These are phyloP conservation scores for Chaetoscypha palmicola DNA, from an alignment of 2,329 filamentous ascomycete genomes.

Conservation along the genomic window DNA sequence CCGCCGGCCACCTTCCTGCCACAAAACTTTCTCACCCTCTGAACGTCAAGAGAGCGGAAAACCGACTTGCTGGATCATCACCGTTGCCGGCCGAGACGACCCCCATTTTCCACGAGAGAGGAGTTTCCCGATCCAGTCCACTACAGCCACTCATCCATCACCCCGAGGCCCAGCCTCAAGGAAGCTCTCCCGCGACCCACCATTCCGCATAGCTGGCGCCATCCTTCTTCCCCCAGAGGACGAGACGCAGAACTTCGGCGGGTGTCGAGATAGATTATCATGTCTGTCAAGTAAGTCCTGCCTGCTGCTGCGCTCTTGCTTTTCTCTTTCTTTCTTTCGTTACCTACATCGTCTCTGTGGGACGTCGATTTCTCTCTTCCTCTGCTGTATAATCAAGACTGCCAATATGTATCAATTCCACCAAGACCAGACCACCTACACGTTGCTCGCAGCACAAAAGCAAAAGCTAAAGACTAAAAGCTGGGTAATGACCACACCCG, in stretches of 20 bases:
- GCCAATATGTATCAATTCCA: slow-evolving; percentile 28
- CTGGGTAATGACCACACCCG: slow-evolving; percentile 87
- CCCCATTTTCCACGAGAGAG: neutral
- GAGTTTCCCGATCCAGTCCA: too few species aligned
- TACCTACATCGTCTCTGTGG: neutral
- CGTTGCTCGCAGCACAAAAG: slow-evolving; percentile 24
- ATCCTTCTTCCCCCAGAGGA: neutral
- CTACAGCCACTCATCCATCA: slow-evolving; percentile 2
- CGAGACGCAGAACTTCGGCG: neutral
- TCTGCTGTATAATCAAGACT: too few species aligned
- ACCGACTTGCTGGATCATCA: too few species aligned
- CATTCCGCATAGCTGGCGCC: slow-evolving; percentile 5
- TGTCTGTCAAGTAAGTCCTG: slow-evolving; percentile 9
- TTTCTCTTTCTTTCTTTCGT: neutral
- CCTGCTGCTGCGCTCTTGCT: neutral
- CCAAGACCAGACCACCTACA: slow-evolving; percentile 28
- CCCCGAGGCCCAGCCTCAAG: slow-evolving; percentile 1
- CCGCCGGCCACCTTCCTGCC: too few species aligned
- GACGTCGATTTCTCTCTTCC: neutral
- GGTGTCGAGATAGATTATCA: slow-evolving; percentile 6
- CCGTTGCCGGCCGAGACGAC: too few species aligned
- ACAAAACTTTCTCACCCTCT: too few species aligned
- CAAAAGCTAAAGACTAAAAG: slow-evolving; percentile 37
- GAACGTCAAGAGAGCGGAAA: too few species aligned
- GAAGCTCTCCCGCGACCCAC: slow-evolving; percentile 9